Evolutionary conservation across 495 filamentous ascomycete species (phyloP), one percentile per base, ranked within the genome.

Genomic region (Choiromyces venosus): DNA sequence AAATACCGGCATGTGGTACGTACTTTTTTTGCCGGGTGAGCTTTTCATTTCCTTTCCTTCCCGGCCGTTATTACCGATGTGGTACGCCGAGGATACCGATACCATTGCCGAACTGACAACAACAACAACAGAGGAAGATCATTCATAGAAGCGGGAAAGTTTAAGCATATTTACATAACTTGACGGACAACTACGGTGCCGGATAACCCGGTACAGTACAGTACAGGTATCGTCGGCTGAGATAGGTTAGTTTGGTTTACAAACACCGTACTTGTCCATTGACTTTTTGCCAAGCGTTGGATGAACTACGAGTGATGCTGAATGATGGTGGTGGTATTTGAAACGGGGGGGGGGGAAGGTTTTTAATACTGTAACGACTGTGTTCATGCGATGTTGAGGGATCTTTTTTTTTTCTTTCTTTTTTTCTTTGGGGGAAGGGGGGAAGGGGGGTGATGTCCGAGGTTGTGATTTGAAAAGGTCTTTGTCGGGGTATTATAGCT

Each of bases 21-120:
- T 76, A 68, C 74, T 74, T 76, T 69, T 75, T 21, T 69, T 66
- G 74, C 74, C 74, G 70, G 74, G 25, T 40, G 35, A 67, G 38
- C 44, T 37, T 69, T 71, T 14, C 16, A 10, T 29, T 38, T 7
- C 8, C 10, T 67, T 67, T n/a, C 25, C 66, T n/a, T 67, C 35
- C 40, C n/a, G n/a, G 18, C 40, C 39, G 39, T 10, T 44, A 52
- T 52, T 3, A 25, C 42, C 42, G 19, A n/a, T n/a, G n/a, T n/a
- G n/a, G 42, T 10, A 10, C n/a, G 0, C 46, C 6, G 46, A 52
- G 8, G 12, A 52, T 25, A 4, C n/a, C 46, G 9, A 52, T 52
- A 1, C 25, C 46, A 25, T 52, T 52, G 46, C n/a, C 46, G 46
- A 25, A 3, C 21, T 16, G n/a, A n/a, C n/a, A n/a, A n/a, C n/a